phyloP scores from a whole-genome alignment of 1,284 basidiomycete genomes.

The Cyathus olla region DNA sequence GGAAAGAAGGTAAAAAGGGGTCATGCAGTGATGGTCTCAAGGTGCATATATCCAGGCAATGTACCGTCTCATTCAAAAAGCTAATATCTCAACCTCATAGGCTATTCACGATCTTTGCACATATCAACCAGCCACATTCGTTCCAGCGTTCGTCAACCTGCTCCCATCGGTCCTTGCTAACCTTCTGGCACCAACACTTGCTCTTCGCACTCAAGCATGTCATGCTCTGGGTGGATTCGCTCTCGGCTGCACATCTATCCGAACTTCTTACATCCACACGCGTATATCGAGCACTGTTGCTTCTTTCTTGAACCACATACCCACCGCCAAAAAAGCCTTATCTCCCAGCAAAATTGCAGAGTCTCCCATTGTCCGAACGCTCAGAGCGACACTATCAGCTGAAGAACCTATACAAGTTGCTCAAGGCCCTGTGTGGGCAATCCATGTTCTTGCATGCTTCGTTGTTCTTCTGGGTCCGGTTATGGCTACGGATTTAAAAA shows the following conservation, averaged over 20 bases:
- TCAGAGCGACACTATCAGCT: slow-evolving; percentile 68
- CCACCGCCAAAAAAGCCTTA: slow-evolving; percentile 29
- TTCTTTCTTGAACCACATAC: slow-evolving; percentile 54
- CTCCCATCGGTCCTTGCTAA: slow-evolving; percentile 71
- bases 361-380: slow-evolving; percentile 67
- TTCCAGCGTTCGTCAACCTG: slow-evolving; percentile 69
- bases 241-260: slow-evolving; percentile 58
- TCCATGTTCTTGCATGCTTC: slow-evolving; percentile 71
- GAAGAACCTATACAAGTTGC: slow-evolving; percentile 67
- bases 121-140: slow-evolving; percentile 70
- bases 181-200: slow-evolving; percentile 69
- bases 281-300: slow-evolving; percentile 61
- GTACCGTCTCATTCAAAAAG: slow-evolving; percentile 8
- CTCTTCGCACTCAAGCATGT: slow-evolving; percentile 75
- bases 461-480: slow-evolving; percentile 70
- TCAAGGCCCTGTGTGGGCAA: slow-evolving; percentile 80
- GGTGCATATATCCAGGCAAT: slow-evolving; percentile 47
- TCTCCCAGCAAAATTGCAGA: slow-evolving; percentile 46
- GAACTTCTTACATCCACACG: slow-evolving; percentile 58
- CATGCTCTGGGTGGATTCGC: slow-evolving; percentile 79
- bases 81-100: slow-evolving; percentile 46
- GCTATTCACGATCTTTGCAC: slow-evolving; percentile 78
- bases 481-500: slow-evolving; percentile 55
- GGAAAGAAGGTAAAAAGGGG: slow-evolving; percentile 88
- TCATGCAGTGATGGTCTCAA: slow-evolving; percentile 79